Conservation (phyloP, 1,284 basidiomycete species). For the Taiwanofungus camphoratus region DNA sequence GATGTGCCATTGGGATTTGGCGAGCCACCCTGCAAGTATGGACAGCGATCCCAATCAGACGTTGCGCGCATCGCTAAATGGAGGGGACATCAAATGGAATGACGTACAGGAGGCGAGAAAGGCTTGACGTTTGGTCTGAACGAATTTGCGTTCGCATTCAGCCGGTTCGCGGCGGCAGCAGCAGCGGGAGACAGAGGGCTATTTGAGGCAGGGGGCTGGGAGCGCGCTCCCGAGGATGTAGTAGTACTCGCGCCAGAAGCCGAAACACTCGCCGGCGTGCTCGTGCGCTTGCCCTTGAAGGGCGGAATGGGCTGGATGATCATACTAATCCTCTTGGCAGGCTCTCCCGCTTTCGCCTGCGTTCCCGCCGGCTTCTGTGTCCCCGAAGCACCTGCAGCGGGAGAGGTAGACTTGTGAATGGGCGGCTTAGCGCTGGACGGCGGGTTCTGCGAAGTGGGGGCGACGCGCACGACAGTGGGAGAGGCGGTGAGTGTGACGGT, state of each 20-base stretch:
- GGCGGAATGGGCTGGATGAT: conserved; percentile 88
- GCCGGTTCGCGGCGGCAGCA: conserved; percentile 30
- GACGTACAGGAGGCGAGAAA: conserved; percentile 32
- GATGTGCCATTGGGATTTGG: conserved; percentile 28
- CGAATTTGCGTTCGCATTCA: conserved; percentile 73
- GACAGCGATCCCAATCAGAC: conserved; percentile 7
- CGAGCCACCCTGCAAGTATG: conserved; percentile 36
- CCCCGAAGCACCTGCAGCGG: conserved; percentile 9
- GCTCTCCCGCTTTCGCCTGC: conserved; percentile 25
- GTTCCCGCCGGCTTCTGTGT: conserved; percentile 25
- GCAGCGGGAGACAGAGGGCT: conserved; percentile 40
- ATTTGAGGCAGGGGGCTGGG: conserved; percentile 23
- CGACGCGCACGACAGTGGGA: conserved; percentile 28
- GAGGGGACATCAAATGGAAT: background rate
- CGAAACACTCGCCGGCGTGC: conserved; percentile 25
- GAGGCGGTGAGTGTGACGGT: conserved; percentile 30
- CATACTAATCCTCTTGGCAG: conserved; percentile 45
- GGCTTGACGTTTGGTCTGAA: conserved; percentile 83
- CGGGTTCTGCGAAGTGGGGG: conserved; percentile 16
- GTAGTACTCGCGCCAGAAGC: conserved; percentile 26
- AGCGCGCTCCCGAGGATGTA: conserved; percentile 17
- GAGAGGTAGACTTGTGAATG: conserved; percentile 18
- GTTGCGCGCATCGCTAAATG: too few relatives aligned
- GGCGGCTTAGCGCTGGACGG: conserved; percentile 11
- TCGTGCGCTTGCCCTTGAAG: conserved; percentile 65